Evolutionary conservation across 2,329 filamentous ascomycete genomes (phyloP), one percentile per base, ranked within the genome.

Genomic region (Fusarium nelsonii): DNA sequence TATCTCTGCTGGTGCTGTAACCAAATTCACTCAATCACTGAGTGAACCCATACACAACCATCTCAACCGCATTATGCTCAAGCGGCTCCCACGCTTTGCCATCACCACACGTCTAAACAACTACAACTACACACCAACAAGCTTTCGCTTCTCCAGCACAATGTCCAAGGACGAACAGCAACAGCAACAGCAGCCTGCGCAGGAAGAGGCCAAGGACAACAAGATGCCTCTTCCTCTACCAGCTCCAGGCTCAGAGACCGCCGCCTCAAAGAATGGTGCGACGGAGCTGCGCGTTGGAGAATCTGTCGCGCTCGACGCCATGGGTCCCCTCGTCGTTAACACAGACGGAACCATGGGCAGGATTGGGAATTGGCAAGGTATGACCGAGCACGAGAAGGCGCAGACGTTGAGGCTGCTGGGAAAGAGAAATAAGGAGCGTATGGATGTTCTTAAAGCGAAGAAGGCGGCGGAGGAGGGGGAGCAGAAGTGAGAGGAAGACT

Each of bases 311-410:
- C 84, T 94, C 10, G 90, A 92, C 74, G 84, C 88, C 64, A 81
- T 94, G 26, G 91, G 92, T 0, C 92, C 92, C 3, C 83, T 94
- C 72, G 91, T 94, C 2, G 88, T 94, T 56, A 91, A 93, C 77
- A 81, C 83, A 64, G 90, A 94, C 77, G 92, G 92, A 20, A 89
- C 89, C 10, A 78, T 93, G 70, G 89, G 88, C 58, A 85, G 91
- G 34, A 91, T 94, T 72, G 80, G 84, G 36, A 94, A 94, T 77
- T 94, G 91, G 91, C 83, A 81, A 10, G 81, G 89, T 68, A 93
- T 94, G 91, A 85, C 86, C 3, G 87, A 88, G 28, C 83, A 88
- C 8, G 91, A 94, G 82, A 84, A 83, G 76, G 79, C 86, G 75
- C 91, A 88, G 73, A 92, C 91, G 37, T 69, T 93, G 75, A 83